These are phyloP conservation scores for Candida nitratophila DNA, from an alignment of 805 yeast genomes.

Conservation along the genomic window DNA sequence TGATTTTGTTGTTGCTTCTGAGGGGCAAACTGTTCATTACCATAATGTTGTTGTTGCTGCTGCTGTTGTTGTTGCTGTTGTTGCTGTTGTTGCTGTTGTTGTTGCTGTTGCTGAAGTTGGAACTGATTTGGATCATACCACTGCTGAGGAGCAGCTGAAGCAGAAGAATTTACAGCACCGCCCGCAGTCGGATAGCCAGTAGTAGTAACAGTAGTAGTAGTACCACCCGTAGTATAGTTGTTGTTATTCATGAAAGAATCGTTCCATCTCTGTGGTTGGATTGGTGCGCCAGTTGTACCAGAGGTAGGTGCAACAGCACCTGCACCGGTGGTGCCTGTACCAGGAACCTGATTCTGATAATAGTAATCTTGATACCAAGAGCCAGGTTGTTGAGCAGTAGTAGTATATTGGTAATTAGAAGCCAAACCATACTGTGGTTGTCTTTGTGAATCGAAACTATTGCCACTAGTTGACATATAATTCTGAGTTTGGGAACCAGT, in stretches of 20 bases:
- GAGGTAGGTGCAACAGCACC: too few relatives aligned
- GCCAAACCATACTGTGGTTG: background rate
- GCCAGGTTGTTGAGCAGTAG: background rate
- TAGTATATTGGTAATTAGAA: background rate
- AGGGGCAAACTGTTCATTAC: background rate
- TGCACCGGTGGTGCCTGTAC: too few relatives aligned
- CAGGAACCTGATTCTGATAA: too few relatives aligned
- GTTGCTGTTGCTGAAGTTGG: too few relatives aligned
- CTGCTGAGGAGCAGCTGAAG: background rate
- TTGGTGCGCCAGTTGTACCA: too few relatives aligned
- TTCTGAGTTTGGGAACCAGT: too few relatives aligned
- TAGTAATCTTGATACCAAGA: background rate
- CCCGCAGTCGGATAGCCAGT: background rate
- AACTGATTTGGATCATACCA: background rate
- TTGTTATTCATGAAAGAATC: background rate
- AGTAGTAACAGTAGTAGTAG: background rate
- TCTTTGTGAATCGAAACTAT: too few relatives aligned
- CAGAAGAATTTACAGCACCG: background rate
- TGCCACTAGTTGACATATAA: background rate
- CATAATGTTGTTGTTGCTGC: background rate
- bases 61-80: background rate
- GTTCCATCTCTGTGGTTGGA: constrained; percentile 1
- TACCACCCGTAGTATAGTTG: background rate
- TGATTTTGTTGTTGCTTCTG: constrained; percentile 1
- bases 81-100: too few relatives aligned